Evolutionary conservation across 768 basidiomycete genomes (phyloP).

Genomic region (Pleurotus tuber-regium): DNA sequence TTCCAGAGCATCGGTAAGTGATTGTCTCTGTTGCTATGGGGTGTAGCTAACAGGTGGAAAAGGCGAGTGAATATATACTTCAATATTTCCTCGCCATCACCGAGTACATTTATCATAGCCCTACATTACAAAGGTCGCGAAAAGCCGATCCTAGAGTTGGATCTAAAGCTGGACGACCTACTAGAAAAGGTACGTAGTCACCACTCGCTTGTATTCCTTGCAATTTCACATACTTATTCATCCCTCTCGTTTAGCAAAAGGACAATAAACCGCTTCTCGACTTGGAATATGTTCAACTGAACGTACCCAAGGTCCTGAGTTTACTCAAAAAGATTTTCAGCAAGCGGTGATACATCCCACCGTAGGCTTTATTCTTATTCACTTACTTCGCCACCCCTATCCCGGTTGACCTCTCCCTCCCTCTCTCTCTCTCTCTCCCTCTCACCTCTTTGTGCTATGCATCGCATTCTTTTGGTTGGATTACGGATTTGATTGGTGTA

Average conservation of each 20-base stretch:
- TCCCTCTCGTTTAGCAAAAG: constrained; percentile 73
- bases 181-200: constrained; percentile 77
- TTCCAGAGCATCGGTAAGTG: constrained; percentile 90
- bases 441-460: too few species aligned
- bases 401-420: background rate
- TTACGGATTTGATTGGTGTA: too few species aligned
- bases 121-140: constrained; percentile 99
- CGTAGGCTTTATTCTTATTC: background rate
- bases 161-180: constrained; percentile 95
- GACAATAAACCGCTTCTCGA: constrained; percentile 95
- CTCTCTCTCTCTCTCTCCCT: background rate
- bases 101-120: constrained; percentile 98
- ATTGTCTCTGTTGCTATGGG: background rate
- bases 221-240: constrained; percentile 7
- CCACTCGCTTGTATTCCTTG: background rate
- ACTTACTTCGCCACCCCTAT: background rate
- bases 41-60: constrained; percentile 3
- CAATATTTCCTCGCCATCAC: constrained; percentile 95
- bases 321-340: constrained; percentile 92
- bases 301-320: constrained; percentile 90
- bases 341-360: constrained; percentile 56
- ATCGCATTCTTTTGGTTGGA: too few species aligned
- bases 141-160: constrained; percentile 99
- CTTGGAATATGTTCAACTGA: constrained; percentile 95
- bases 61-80: constrained; percentile 98